Percentiles rank a stretch among this genome's conserved stretches.
These are phyloP conservation scores for Hawksworthiomyces lignivorus DNA, from an alignment of 2,329 filamentous ascomycete genomes.

Conservation along the genomic window DNA sequence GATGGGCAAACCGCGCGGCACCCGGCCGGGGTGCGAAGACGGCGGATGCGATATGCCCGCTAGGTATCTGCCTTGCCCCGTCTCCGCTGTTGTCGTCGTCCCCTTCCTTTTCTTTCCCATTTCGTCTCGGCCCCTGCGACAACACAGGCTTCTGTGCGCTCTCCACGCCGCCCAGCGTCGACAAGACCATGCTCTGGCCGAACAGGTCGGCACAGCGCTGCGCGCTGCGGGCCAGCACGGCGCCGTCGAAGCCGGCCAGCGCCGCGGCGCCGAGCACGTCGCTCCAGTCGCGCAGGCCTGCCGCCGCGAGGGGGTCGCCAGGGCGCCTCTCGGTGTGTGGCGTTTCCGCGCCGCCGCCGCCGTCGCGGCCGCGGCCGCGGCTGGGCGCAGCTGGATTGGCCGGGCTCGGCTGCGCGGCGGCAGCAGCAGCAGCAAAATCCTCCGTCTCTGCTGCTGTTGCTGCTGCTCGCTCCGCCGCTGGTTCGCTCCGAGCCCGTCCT, in stretches of 20 bases:
- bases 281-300: constrained; percentile 67
- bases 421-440: no score
- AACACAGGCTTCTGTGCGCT: constrained; percentile 12
- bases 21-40: no score
- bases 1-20: no score
- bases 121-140: neutral
- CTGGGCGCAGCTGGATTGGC: no score
- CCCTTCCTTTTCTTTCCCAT: neutral
- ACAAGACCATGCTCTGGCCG: constrained; percentile 59
- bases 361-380: neutral
- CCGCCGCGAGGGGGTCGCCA: constrained; percentile 14
- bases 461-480: no score
- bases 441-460: no score
- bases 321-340: neutral
- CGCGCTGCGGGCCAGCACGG: constrained; percentile 60
- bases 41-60: no score
- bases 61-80: no score
- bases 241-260: constrained; percentile 59
- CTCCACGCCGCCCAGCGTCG: no score
- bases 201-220: constrained; percentile 72
- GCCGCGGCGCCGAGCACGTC: constrained; percentile 75
- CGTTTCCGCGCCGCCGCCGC: neutral
- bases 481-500: no score
- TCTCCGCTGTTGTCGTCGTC: no score
- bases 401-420: no score